Evolutionary conservation across 2,329 filamentous ascomycete species (phyloP), one percentile per base, ranked within the genome.

Genomic region (Hypoxylon sp.): DNA sequence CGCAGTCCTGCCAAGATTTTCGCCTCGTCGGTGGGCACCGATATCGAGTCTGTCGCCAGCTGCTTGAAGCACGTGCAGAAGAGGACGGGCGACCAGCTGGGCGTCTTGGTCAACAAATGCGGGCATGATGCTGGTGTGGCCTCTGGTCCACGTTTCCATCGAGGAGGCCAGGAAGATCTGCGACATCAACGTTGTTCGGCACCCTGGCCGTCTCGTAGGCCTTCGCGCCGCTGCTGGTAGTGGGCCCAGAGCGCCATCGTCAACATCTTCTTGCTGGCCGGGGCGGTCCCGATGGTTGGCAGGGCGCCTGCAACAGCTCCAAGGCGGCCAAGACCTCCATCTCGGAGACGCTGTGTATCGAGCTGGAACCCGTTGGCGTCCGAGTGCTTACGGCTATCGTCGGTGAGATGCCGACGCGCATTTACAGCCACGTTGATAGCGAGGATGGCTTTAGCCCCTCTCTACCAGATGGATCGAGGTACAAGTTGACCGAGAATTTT

Each of bases 261-360:
- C 4, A 80, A 80, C 67, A 69, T 78, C 39, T 75, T 73, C 8
- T 78, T 75, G n/a, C 62, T 78, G 11, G 68, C 71, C 24, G 59
- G 72, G 62, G 56, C 74, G 53, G 53, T 72, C 3, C 48, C 68
- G 1, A 67, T 74, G 17, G 76, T 78, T 78, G 69, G 47, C 73
- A 76, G 24, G 70, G 67, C 24, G 53, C 71, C 2, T 68, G 69
- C 44, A 66, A 61, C 56, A 47, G 62, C 6, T 67, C 79, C 26
- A 86, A 87, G 71, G 78, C 77, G 13, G 79, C 80, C 20, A 69
- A 80, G 2, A 79, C 80, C 7, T 80, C 78, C 3, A 62, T 85
- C 4, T 79, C 79, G 6, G 81, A 83, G 59, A 77, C 77, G 0
- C 73, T 85, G 1, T 71, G 72, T 0, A 61, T 71, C 0, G 84